Base-by-base conservation (phyloP, 73 alveolate genomes). In the Durusdinium trenchii region DNA sequence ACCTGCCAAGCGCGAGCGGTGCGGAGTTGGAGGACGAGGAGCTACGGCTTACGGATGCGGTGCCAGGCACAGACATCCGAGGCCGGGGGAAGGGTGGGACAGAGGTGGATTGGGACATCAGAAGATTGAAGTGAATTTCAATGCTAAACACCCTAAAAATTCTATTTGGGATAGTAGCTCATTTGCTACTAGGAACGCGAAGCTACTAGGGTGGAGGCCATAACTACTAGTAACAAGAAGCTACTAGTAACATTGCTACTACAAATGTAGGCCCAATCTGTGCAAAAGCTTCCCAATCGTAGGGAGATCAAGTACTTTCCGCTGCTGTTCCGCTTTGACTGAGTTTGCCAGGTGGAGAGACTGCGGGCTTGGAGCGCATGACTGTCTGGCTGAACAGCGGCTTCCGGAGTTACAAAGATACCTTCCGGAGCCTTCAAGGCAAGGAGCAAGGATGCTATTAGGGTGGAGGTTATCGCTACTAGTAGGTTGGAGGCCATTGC, bases 271-370 rank as follows among this genome's bases (percentile, higher is more conserved):
- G 9, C 64, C 64, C 20, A 12, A 20, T 54, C 28, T 54, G 28
- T 54, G 9, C 20, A 12, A 20, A 54, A 20, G 64, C 64, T 54
- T 54, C 64, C 64, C 64, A 12, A 12, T 54, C 20, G 28, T 9
- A 54, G 64, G 64, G 64, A 54, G 64, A 20, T 9, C 9, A 20
- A 54, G 9, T 54, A 9, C n/a, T n/a, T n/a, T n/a, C n/a, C n/a
- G n/a, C n/a, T n/a, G n/a, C n/a, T n/a, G n/a, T n/a, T n/a, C n/a
- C n/a, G n/a, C n/a, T n/a, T n/a, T n/a, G n/a, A n/a, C n/a, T n/a
- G n/a, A n/a, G n/a, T n/a, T n/a, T n/a, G 43, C 43, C 67, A 84
- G 94, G 94, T 51, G 94, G 94, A 2, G 94, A 84, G 75, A 84
- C 52, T 36, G 94, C 94, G 18, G 94, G 42, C 0, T 84, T 73